Base-by-base conservation (phyloP, 495 filamentous ascomycete genomes). In the Podospora pseudoanserina region DNA sequence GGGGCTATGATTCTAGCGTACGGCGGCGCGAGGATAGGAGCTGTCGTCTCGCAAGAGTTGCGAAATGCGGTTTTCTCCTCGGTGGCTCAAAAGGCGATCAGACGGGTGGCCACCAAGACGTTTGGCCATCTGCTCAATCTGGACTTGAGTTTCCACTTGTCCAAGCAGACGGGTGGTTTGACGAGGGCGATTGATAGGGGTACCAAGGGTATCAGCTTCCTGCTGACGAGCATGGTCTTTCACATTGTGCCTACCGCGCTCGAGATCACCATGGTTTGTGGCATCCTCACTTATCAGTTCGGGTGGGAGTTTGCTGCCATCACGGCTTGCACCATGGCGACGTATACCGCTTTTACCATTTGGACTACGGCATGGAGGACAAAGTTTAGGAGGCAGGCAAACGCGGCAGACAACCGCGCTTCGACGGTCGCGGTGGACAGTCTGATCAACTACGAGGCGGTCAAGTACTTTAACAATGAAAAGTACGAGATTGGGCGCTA, bases 391-490 rank as follows among this genome's bases (percentile, higher is more conserved):
- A 92, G 93, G 67, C 90, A 92, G 76, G 92, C 94, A 28, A 99
- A 99, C 78, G 93, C 92, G 9, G 95, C 96, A 0, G 95, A 99
- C 74, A 99, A 98, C 77, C 91, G 89, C 72, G 96, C 92, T 13
- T 94, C 94, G 11, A 98, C 94, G 0, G 92, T 97, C 34, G 95
- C 94, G 0, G 94, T 98, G 2, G 95, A 99, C 79, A 94, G 93
- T 2, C 82, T 99, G 39, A 96, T 99, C 81, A 98, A 98, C 79
- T 98, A 97, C 74, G 95, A 99, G 77, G 96, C 95, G 18, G 95
- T 99, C 70, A 98, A 98, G 81, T 97, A 98, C 82, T 99, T 99
- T 85, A 99, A 98, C 79, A 98, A 98, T 76, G 95, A 99, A 76
- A 90, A 90, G 72, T 97, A 92, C 71, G 95, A 99, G 78, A 91